These are phyloP conservation scores for Cryptococcus jaspeensis DNA, from an alignment of 1,284 basidiomycete species.

Conservation along the genomic window DNA sequence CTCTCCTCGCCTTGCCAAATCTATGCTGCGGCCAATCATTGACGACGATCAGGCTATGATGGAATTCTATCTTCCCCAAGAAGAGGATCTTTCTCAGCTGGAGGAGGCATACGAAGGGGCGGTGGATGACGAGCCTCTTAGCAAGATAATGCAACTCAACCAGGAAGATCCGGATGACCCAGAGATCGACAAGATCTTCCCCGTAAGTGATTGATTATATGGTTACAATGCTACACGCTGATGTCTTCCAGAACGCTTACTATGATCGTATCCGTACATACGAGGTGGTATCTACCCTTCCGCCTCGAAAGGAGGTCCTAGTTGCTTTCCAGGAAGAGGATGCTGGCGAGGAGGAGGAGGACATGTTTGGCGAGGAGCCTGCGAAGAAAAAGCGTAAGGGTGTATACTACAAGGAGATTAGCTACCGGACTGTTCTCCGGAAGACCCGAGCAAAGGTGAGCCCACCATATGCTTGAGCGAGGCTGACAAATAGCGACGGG, in stretches of 20 bases:
- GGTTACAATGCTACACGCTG: background rate
- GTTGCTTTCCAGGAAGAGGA: slow-evolving; percentile 69
- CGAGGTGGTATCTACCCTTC: slow-evolving; percentile 37
- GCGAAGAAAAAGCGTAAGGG: slow-evolving; percentile 57
- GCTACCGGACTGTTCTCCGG: slow-evolving; percentile 78
- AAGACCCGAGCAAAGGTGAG: slow-evolving; percentile 76
- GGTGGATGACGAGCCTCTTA: slow-evolving; percentile 21
- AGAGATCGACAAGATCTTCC: slow-evolving; percentile 30
- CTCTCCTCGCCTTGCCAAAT: slow-evolving; percentile 65
- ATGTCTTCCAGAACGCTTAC: slow-evolving; percentile 24
- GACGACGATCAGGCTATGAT: slow-evolving; percentile 77
- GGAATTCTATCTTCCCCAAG: slow-evolving; percentile 80
- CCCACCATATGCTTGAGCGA: slow-evolving; percentile 1
- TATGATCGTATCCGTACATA: slow-evolving; percentile 46
- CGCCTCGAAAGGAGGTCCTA: slow-evolving; percentile 66
- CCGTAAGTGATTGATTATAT: slow-evolving; percentile 20
- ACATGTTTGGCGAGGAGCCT: slow-evolving; percentile 16
- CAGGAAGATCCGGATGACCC: slow-evolving; percentile 26
- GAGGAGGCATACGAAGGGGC: slow-evolving; percentile 25
- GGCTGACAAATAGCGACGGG: slow-evolving; percentile 12
- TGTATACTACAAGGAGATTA: slow-evolving; percentile 83
- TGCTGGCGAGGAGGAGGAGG: slow-evolving; percentile 52
- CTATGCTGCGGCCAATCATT: slow-evolving; percentile 80
- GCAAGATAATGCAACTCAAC: slow-evolving; percentile 20
- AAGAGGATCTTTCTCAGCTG: slow-evolving; percentile 59